A percentile compares a stretch with the other conserved stretches of the same genome.
These are phyloP conservation scores for Rhizopogon vesiculosus DNA, from an alignment of 768 basidiomycete genomes.

Conservation along the genomic window DNA sequence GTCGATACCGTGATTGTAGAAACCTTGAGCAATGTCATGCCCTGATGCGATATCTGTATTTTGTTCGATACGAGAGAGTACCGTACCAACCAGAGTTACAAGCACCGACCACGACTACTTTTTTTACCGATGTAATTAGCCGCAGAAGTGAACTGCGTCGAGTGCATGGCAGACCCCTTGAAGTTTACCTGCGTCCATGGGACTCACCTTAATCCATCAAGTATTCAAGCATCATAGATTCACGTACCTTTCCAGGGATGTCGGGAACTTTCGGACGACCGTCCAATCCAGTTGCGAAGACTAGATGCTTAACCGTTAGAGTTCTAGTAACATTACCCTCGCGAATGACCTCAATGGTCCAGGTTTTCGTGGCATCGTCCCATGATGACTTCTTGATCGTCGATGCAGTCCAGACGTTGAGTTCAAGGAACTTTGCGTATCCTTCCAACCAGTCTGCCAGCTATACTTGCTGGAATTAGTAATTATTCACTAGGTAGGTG, in stretches of 20 bases:
- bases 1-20: constrained; percentile 23
- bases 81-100: constrained; percentile 47
- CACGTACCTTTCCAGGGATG: constrained; percentile 18
- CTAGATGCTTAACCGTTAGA: constrained; percentile 44
- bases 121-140: constrained; percentile 53
- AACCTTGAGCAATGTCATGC: constrained; percentile 36
- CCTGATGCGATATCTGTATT: constrained; percentile 10
- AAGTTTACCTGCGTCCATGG: constrained; percentile 35
- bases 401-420: constrained; percentile 60
- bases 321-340: constrained; percentile 21
- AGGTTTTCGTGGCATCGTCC: constrained; percentile 33
- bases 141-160: constrained; percentile 44
- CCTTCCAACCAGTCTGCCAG: constrained; percentile 63
- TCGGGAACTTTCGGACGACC: constrained; percentile 40
- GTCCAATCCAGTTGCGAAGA: constrained; percentile 53
- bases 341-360: constrained; percentile 41
- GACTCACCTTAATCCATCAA: not conserved
- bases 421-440: constrained; percentile 54
- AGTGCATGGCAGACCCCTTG: constrained; percentile 52
- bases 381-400: constrained; percentile 35
- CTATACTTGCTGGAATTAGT: constrained; percentile 18
- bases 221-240: not conserved
- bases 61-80: not conserved
- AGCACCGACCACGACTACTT: constrained; percentile 65
- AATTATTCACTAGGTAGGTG: not conserved